Base-by-base conservation (phyloP, 768 basidiomycete genomes). In the Tulasnella sp. region DNA sequence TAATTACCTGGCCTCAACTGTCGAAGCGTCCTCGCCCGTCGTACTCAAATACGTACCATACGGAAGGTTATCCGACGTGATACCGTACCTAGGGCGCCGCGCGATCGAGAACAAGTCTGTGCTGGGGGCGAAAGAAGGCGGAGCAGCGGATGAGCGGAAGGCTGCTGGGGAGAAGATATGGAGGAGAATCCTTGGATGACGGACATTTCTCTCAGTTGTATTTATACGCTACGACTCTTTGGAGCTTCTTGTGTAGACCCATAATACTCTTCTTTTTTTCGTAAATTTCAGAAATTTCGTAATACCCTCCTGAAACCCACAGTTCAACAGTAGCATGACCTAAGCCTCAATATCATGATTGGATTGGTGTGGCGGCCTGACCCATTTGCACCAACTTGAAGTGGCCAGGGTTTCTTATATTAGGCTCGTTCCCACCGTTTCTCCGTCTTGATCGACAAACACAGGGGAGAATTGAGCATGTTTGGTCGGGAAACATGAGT, bases 71-170 rank as follows among this genome's bases (percentile, higher is more conserved):
- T 52, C 52, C 25, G 72, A 73, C 42, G 72, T 38, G 72, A 91
- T 97, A 89, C 95, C 96, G 0, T 98, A 97, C 82, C 87, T 97
- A 11, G 87, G 91, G 52, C 87, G 95, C 39, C 86, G 96, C 19
- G 96, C 95, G 0, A 90, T 95, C 67, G 96, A 97, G 89, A 97
- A 98, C 85, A 96, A 94, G 83, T 91, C 91, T 0, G 86, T 97
- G 1, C 87, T 98, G 36, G 92, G 91, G 40, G 77, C 77, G 31
- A 39, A 64, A 40, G 78, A 74, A 29, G 92, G 91, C 1, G 89
- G 86, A 15, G 93, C 94, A 0, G 82, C 83, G 2, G 85, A 85
- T 31, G 93, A 94, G 82, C 84, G 91, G 31, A 82, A 82, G 76
- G 81, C 89, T 38, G 89, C 90, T 1, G 86, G 86, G 67, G 81